phyloP scores from a whole-genome alignment of 2,329 filamentous ascomycete species.

The Pseudomassariella vexata region DNA sequence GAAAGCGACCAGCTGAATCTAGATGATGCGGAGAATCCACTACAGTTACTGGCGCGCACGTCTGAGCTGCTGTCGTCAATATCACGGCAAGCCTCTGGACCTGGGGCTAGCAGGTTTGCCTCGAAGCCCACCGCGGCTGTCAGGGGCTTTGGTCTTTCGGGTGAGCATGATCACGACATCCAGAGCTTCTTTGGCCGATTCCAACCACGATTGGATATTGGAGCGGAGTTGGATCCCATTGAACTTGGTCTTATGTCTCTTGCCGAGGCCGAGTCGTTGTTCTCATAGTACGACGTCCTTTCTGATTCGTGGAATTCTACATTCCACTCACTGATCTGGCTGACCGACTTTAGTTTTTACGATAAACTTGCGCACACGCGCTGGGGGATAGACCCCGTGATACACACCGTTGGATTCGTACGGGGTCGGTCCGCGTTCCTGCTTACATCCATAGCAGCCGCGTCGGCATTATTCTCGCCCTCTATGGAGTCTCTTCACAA shows the following conservation, averaged over 20 bases:
- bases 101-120: slow-evolving; percentile 11
- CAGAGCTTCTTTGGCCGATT: slow-evolving; percentile 63
- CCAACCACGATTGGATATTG: slow-evolving; percentile 57
- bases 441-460: slow-evolving; percentile 65
- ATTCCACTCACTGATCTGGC: slow-evolving; percentile 3
- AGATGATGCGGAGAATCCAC: slow-evolving; percentile 69
- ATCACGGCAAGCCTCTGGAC: slow-evolving; percentile 17
- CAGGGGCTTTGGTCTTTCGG: too few species aligned
- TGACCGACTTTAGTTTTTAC: slow-evolving; percentile 59
- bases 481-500: slow-evolving; percentile 59
- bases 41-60: slow-evolving; percentile 67
- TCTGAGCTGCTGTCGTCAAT: slow-evolving; percentile 52
- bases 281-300: slow-evolving; percentile 50
- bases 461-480: slow-evolving; percentile 62
- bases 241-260: slow-evolving; percentile 63
- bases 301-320: neutral
- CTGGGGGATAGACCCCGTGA: slow-evolving; percentile 64
- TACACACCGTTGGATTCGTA: slow-evolving; percentile 62
- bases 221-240: slow-evolving; percentile 61
- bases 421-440: slow-evolving; percentile 64
- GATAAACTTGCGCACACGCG: slow-evolving; percentile 65
- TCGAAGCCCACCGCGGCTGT: slow-evolving; percentile 23
- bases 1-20: slow-evolving; percentile 42
- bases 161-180: slow-evolving; percentile 40
- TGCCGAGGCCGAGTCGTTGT: slow-evolving; percentile 58